A percentile compares a stretch with the other conserved stretches of the same genome.
Evolutionary conservation across 2,329 filamentous ascomycete species (phyloP).

Genomic region (Zymoseptoria ardabiliae): DNA sequence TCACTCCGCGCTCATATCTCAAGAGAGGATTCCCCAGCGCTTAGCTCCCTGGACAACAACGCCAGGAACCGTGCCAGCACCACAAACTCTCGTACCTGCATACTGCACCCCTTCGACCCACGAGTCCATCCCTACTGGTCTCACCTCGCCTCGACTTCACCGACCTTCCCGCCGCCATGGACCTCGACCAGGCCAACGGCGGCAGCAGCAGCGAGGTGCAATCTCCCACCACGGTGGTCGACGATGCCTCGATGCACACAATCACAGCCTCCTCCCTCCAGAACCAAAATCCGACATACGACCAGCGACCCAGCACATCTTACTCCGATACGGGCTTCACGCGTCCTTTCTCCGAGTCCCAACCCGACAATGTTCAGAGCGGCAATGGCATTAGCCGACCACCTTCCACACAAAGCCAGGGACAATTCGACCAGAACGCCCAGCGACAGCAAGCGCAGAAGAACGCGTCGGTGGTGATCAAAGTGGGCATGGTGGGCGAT

Average conservation of each 20-base stretch:
- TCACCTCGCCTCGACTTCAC: not conserved
- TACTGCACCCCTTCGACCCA: not conserved
- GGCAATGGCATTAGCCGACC: slow-evolving; percentile 28
- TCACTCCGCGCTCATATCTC: not conserved
- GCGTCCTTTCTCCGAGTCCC: slow-evolving; percentile 38
- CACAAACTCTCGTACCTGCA: not conserved
- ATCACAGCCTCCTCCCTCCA: slow-evolving; percentile 37
- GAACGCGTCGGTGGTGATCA: slow-evolving; percentile 77
- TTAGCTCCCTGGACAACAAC: not conserved
- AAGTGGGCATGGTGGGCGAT: slow-evolving; percentile 98
- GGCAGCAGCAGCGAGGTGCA: slow-evolving; percentile 13
- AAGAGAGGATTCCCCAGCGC: not conserved
- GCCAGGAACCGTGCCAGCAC: not conserved
- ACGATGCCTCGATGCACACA: slow-evolving; percentile 44
- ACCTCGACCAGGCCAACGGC: slow-evolving; percentile 12
- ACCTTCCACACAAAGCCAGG: slow-evolving; percentile 25
- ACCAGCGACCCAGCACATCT: slow-evolving; percentile 45
- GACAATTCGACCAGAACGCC: slow-evolving; percentile 25
- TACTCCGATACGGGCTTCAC: slow-evolving; percentile 45
- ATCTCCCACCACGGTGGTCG: slow-evolving; percentile 27
- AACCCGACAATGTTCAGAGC: slow-evolving; percentile 28
- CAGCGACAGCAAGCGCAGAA: slow-evolving; percentile 38
- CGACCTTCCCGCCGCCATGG: slow-evolving; percentile 9
- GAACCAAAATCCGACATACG: slow-evolving; percentile 32
- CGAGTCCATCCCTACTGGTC: slow-evolving; percentile 1